Conservation (phyloP, 2,329 filamentous ascomycete species). For the Trichoderma koningiopsis region DNA sequence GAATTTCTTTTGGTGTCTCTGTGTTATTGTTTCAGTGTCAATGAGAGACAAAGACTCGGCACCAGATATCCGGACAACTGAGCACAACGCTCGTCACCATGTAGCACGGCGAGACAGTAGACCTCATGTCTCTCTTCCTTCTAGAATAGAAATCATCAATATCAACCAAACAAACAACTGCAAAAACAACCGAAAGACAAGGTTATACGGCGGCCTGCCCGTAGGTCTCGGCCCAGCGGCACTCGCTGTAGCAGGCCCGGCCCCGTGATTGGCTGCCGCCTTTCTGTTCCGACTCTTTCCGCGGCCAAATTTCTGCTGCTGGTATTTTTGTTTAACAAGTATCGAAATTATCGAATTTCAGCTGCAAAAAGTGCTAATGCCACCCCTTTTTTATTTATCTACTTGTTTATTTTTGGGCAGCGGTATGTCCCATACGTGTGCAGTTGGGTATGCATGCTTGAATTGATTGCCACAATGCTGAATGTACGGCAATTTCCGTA, state of each 20-base stretch:
- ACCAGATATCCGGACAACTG: slow-evolving; percentile 16
- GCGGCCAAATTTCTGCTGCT: background rate
- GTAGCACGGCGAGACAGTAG: background rate
- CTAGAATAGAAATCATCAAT: background rate
- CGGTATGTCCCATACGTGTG: background rate
- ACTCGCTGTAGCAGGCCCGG: slow-evolving; percentile 2
- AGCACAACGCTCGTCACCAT: slow-evolving; percentile 10
- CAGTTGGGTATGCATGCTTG: background rate
- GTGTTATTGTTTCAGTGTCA: background rate
- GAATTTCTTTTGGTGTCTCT: background rate
- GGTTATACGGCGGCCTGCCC: background rate
- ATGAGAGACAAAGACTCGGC: slow-evolving; percentile 3
- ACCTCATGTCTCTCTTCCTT: background rate
- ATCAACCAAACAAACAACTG: background rate
- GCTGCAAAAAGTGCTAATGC: background rate
- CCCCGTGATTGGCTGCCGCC: slow-evolving; percentile 26
- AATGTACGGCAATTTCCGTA: background rate
- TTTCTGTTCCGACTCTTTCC: slow-evolving; percentile 29
- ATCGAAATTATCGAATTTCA: background rate
- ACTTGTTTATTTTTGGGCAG: background rate
- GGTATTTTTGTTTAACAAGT: background rate
- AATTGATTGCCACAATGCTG: background rate
- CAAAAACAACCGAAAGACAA: background rate
- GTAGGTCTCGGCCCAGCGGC: slow-evolving; percentile 31
- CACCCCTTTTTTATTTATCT: background rate